Evolutionary conservation across 192 early-diverging fungal genomes (phyloP).

Genomic region (Mortierella hygrophila): DNA sequence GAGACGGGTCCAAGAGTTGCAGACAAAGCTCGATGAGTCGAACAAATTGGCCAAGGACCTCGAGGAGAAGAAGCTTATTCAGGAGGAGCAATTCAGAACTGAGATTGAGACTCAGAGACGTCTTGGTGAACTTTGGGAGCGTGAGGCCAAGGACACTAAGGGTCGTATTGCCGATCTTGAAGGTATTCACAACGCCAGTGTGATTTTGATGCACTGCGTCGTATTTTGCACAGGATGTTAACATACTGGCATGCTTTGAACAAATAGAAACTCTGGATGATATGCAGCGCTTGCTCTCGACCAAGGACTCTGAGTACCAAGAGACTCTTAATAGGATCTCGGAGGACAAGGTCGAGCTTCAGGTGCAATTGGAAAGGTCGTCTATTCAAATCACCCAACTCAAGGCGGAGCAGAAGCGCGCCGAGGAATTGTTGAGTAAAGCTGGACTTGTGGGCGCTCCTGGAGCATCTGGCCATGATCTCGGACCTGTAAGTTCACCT

Average conservation of each 20-base stretch:
- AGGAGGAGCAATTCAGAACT: constrained; percentile 71
- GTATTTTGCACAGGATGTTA: neutral
- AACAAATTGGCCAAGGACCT: constrained; percentile 55
- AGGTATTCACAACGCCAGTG: constrained; percentile 16
- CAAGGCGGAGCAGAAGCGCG: constrained; percentile 59
- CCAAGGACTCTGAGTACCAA: constrained; percentile 32
- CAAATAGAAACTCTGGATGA: constrained; percentile 42
- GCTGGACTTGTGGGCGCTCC: constrained; percentile 35
- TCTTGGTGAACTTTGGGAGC: constrained; percentile 71
- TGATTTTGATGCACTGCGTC: no score
- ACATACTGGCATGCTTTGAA: neutral
- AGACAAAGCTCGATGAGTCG: constrained; percentile 59
- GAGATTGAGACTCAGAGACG: constrained; percentile 78
- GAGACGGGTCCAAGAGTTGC: constrained; percentile 62
- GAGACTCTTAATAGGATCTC: constrained; percentile 25
- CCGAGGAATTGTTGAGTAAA: constrained; percentile 57
- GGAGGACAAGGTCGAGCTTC: constrained; percentile 57
- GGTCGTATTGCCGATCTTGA: constrained; percentile 66
- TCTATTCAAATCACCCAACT: constrained; percentile 45
- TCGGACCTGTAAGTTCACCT: constrained; percentile 45
- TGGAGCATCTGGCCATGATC: constrained; percentile 18
- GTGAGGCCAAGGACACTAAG: constrained; percentile 67
- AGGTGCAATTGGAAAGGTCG: constrained; percentile 53
- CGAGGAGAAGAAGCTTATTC: constrained; percentile 58
- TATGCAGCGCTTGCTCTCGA: constrained; percentile 24